A percentile compares a stretch with the other conserved stretches of the same genome.
phyloP scores from a whole-genome alignment of 768 basidiomycete species.

The Kwoniella dejecticola region DNA sequence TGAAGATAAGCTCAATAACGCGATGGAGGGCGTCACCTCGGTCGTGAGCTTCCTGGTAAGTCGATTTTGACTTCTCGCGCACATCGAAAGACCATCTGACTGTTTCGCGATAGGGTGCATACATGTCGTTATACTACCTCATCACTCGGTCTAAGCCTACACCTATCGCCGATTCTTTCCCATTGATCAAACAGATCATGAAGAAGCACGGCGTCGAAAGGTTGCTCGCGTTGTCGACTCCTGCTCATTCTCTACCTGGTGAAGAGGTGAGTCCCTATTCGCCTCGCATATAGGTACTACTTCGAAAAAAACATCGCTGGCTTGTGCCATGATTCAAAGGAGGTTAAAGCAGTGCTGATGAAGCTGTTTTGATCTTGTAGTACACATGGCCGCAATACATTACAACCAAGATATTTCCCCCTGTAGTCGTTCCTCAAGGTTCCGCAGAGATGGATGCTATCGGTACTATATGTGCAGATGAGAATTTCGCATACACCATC shows the following conservation, averaged over 20 bases:
- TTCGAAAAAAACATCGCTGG: background rate
- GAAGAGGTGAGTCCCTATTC: slow-evolving; percentile 12
- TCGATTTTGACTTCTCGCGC: background rate
- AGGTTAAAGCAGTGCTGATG: no score
- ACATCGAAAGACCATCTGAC: no score
- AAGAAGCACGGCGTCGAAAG: slow-evolving; percentile 12
- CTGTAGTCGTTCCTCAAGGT: slow-evolving; percentile 11
- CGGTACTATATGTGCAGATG: slow-evolving; percentile 3
- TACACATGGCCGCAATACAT: slow-evolving; percentile 15
- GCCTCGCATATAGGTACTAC: background rate
- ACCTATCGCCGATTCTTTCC: slow-evolving; percentile 13
- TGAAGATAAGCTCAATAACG: slow-evolving; percentile 10
- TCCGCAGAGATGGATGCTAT: slow-evolving; percentile 17
- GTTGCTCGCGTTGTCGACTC: slow-evolving; percentile 13
- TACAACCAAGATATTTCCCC: slow-evolving; percentile 15
- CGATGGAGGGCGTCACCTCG: slow-evolving; percentile 5
- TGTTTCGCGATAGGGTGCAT: slow-evolving; percentile 8
- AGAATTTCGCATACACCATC: slow-evolving; percentile 17
- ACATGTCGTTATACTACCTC: slow-evolving; percentile 8
- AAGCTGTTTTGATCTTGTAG: slow-evolving; percentile 1
- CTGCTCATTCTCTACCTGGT: slow-evolving; percentile 10
- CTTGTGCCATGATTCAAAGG: background rate
- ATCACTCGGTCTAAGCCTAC: slow-evolving; percentile 8
- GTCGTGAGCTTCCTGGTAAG: slow-evolving; percentile 19
- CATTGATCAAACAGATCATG: slow-evolving; percentile 14